phyloP scores from a whole-genome alignment of 139 green algal genomes.

The Klebsormidium nitens region DNA sequence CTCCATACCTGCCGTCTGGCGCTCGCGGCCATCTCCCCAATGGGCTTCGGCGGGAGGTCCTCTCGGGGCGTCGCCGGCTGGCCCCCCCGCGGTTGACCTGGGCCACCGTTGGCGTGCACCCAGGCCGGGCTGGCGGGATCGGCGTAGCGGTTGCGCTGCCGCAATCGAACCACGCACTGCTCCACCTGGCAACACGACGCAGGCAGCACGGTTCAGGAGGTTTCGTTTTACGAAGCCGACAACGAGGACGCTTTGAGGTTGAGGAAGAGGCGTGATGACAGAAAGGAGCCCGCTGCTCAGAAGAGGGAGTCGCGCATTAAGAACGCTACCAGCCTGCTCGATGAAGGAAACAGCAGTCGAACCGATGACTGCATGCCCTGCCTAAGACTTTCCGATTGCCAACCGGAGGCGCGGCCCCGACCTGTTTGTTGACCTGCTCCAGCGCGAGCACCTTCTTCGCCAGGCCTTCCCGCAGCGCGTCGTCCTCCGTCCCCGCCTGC shows the following conservation, averaged over 20 bases:
- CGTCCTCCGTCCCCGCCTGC: neutral
- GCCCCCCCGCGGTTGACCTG: no score
- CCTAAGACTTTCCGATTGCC: no score
- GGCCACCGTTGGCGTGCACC: no score
- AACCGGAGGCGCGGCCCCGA: no score
- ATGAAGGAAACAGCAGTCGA: neutral
- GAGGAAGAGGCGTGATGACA: no score
- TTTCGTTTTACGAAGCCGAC: no score
- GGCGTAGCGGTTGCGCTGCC: constrained; percentile 6
- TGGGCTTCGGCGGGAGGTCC: neutral
- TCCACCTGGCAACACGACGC: constrained; percentile 3
- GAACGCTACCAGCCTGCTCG: neutral
- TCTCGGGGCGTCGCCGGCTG: no score
- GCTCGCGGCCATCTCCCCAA: constrained; percentile 29
- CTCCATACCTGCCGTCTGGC: constrained; percentile 16
- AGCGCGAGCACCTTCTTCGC: constrained; percentile 30
- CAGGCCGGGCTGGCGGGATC: no score
- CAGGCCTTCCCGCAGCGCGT: no score
- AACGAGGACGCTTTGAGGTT: no score
- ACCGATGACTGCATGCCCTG: neutral
- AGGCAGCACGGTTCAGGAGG: neutral
- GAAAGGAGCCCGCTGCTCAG: neutral
- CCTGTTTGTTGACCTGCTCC: constrained; percentile 30
- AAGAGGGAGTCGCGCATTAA: neutral
- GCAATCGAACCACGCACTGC: neutral